Evolutionary conservation across 176 grass and related monocot species (phyloP), one percentile per base, ranked within the genome.

Genomic region (Oryza nivara): DNA sequence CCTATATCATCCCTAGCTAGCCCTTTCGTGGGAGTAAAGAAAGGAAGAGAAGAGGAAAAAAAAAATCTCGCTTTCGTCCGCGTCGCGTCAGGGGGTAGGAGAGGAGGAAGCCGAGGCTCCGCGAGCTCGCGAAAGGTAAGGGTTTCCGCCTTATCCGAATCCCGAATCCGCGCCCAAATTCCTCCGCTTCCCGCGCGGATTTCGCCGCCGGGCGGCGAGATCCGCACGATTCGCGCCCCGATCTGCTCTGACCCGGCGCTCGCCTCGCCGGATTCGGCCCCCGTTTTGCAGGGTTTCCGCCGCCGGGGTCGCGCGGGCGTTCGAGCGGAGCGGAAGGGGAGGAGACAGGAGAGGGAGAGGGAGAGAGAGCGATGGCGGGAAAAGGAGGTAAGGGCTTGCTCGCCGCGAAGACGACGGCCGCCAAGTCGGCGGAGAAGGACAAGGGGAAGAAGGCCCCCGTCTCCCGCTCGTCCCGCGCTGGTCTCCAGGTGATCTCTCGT

Each of bases 401-500:
- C 69, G 90, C 90, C 30, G 90, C 90, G 40, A 92, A 92, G 88
- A 92, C 91, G 19, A 92, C 91, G 85, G 91, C 91, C 1, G 88
- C 91, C 35, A 92, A 90, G 84, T 69, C 89, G 2, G 81, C 80
- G 3, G 90, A 92, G 75, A 92, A 92, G 91, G 91, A 92, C 54
- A 92, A 92, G 87, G 90, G 88, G 72, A 92, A 92, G 88, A 92
- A 92, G 88, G 85, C 88, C 30, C 88, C 91, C 9, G 69, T 92
- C 40, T 92, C 91, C 11, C 88, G 91, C 48, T 92, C 91, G 63
- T 87, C 91, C 54, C 91, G 91, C 73, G 91, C 91, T 23, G 91
- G 91, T 6, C 88, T 92, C 1, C 91, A 92, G 91, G 91, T 90
- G 73, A 83, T 47, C 35, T 2, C 61, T 22, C 10, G 13, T 32